These are phyloP conservation scores for Leccinum pachyderme DNA, from an alignment of 1,284 basidiomycete species.

Conservation along the genomic window DNA sequence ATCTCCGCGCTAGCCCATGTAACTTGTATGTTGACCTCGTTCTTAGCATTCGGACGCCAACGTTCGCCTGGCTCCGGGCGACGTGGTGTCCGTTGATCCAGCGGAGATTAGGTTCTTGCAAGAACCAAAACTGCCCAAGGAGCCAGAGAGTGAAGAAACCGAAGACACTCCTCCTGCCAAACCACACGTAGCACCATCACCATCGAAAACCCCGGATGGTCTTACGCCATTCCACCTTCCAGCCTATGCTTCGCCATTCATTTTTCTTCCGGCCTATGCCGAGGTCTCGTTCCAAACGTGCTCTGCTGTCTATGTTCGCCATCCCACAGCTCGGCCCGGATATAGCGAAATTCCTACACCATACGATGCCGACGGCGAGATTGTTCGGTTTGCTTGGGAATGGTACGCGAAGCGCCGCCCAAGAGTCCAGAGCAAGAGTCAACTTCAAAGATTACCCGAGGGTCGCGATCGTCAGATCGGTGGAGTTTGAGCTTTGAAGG, in stretches of 20 bases:
- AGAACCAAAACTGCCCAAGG: conserved; percentile 31
- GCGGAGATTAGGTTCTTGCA: conserved; percentile 76
- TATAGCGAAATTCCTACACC: conserved; percentile 94
- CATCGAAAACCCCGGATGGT: conserved; percentile 12
- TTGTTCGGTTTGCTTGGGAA: conserved; percentile 87
- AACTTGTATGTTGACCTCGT: conserved; percentile 5
- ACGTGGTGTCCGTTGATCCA: conserved; percentile 91
- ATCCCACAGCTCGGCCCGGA: conserved; percentile 90
- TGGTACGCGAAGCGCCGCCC: conserved; percentile 81
- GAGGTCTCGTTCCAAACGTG: conserved; percentile 91
- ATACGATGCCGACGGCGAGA: conserved; percentile 89
- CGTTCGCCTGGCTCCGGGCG: conserved; percentile 89
- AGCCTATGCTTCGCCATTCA: conserved; percentile 83
- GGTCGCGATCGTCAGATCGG: conserved; percentile 40
- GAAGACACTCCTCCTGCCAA: conserved; percentile 4
- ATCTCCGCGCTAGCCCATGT: conserved; percentile 22
- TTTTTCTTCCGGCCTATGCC: conserved; percentile 96
- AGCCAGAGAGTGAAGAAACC: conserved; percentile 11
- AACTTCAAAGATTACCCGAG: conserved; percentile 69
- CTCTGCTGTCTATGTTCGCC: conserved; percentile 91
- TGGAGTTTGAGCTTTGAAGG: conserved; percentile 12
- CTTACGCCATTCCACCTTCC: conserved; percentile 87
- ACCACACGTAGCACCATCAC: conserved; percentile 1
- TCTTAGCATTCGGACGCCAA: conserved; percentile 81
- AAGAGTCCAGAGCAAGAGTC: conserved; percentile 66